Evolutionary conservation across 1,284 basidiomycete genomes (phyloP), one percentile per base, ranked within the genome.

Genomic region (Afroboletus lepidellus): DNA sequence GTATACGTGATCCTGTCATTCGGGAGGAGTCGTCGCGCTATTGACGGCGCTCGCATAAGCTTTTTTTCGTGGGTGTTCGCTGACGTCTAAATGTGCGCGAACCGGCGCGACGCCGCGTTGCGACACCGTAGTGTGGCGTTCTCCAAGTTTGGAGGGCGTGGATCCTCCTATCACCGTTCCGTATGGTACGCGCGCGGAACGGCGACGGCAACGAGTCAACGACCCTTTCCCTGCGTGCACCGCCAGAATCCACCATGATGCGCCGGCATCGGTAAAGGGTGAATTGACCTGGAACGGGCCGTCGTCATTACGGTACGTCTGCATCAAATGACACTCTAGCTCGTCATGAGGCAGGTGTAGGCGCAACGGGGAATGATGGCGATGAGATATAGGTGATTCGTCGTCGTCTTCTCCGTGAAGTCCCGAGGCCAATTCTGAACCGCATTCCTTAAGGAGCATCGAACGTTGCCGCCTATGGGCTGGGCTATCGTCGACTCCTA

Each of bases 191-290:
- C 44, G 48, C 44, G 45, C 42, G 41, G 41, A 43, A 30, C 12
- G 41, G 41, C 41, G 41, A 45, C 44, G 46, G 44, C 29, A 29
- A 42, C 20, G 3, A 30, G n/a, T n/a, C n/a, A n/a, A n/a, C n/a
- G n/a, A n/a, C n/a, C 8, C 11, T 20, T n/a, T 38, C 30, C 27
- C 41, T 55, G 46, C 30, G 37, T 44, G 38, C 29, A 41, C 18
- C 5, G 18, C 23, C 38, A 20, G n/a, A 13, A 6, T 8, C 23
- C n/a, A 13, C 12, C 18, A 32, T 30, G 51, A 18, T 38, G 18
- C 45, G 50, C 33, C 47, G 39, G 48, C 43, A 27, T 51, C 54
- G 46, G 59, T 45, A 56, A 44, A 23, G 29, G 34, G 33, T 46
- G 37, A 33, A 47, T 50, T 46, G 51, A 37, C 33, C 48, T 44